Evolutionary conservation across 164 flowering plant species (phyloP).

Genomic region (Umbilicus rupestris): DNA sequence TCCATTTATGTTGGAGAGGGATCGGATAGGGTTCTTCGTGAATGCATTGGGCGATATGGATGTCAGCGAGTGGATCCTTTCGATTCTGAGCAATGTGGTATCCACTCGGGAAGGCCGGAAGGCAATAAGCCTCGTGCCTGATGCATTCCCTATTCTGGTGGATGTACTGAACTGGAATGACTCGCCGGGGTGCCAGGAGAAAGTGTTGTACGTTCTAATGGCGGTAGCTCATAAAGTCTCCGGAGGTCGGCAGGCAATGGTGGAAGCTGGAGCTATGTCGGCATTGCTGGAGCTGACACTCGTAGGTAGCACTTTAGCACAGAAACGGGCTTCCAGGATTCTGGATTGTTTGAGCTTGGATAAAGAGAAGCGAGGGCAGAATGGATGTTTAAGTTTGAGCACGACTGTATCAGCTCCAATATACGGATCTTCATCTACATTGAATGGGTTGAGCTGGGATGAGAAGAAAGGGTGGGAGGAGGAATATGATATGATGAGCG

Average conservation of each 20-base stretch:
- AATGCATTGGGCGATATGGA: constrained; percentile 66
- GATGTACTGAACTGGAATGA: constrained; percentile 87
- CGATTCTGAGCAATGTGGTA: constrained; percentile 65
- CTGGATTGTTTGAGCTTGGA: constrained; percentile 68
- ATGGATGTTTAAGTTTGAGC: constrained; percentile 17
- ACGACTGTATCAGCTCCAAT: constrained; percentile 68
- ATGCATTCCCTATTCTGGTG: constrained; percentile 50
- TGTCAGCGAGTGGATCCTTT: constrained; percentile 58
- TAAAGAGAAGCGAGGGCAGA: constrained; percentile 63
- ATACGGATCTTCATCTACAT: constrained; percentile 41
- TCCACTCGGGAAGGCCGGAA: constrained; percentile 63
- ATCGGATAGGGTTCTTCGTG: constrained; percentile 39
- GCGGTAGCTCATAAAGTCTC: constrained; percentile 87
- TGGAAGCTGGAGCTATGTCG: constrained; percentile 65
- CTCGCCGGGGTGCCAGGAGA: constrained; percentile 84
- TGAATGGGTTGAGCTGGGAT: constrained; percentile 11
- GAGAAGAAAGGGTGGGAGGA: constrained; percentile 22
- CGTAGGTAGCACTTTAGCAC: constrained; percentile 84
- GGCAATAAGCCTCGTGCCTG: constrained; percentile 35
- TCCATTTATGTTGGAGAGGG: constrained; percentile 38
- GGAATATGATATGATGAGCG: constrained; percentile 61
- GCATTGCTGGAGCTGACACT: constrained; percentile 78
- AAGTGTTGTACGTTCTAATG: constrained; percentile 70
- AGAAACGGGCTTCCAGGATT: constrained; percentile 88
- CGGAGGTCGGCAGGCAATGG: constrained; percentile 69